Base-by-base conservation (phyloP, 176 grass and related monocot species). In the Metroxylon sagu region DNA sequence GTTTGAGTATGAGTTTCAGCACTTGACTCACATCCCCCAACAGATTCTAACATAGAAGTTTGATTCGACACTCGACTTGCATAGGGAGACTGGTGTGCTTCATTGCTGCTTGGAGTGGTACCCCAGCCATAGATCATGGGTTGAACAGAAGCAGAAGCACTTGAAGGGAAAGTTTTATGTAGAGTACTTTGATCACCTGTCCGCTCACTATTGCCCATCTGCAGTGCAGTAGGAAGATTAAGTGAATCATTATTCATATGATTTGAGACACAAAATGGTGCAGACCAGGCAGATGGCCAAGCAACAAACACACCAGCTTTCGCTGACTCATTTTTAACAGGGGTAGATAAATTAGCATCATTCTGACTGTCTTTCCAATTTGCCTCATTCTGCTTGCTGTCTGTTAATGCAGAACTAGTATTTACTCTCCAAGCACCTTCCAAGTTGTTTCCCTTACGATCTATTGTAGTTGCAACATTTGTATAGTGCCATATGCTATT, bases 221-320 rank as follows among this genome's bases (percentile, higher is more conserved):
- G 76, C 51, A 71, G 72, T 61, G 82, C 43, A 21, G 72, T 57
- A 21, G 26, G 48, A 49, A 71, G 50, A 71, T 79, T 54, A 25
- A 28, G 70, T 79, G 61, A 66, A 67, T 76, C 49, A 39, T 59
- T 64, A 50, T 75, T 64, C 21, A 66, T 72, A 56, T 85, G 82
- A 57, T 53, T 68, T 17, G 75, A 62, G n/a, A n/a, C n/a, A n/a
- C n/a, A n/a, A n/a, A n/a, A n/a, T n/a, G 53, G 18, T 25, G 53
- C 19, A 56, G 53, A 56, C 17, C 6, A 56, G 16, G 53, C 53
- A 25, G 53, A 56, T 56, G 53, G 8, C 53, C 4, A 18, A 56
- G 53, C 16, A 56, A 21, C 53, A 2, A 56, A 25, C 21, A 10
- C 23, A 12, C 31, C 28, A 60, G 28, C 58, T 35, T 60, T 60